Evolutionary conservation across 2,329 filamentous ascomycete genomes (phyloP).

Genomic region (Sclerotinia borealis): DNA sequence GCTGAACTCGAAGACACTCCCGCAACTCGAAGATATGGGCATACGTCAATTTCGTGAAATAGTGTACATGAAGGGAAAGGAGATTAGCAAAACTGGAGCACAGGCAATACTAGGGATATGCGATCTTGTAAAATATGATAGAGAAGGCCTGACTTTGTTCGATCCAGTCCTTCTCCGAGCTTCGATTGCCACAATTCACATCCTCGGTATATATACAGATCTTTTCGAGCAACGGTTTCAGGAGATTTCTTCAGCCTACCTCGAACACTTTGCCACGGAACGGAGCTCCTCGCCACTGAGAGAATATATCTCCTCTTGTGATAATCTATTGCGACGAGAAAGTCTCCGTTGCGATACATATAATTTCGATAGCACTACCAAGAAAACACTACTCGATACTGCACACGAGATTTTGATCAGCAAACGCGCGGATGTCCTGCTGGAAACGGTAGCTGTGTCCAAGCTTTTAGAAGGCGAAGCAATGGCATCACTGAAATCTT

Average conservation of each 20-base stretch:
- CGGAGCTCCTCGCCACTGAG: slow-evolving; percentile 59
- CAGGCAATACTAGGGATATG: slow-evolving; percentile 57
- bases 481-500: slow-evolving; percentile 61
- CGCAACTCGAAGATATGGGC: slow-evolving; percentile 75
- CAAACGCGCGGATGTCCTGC: slow-evolving; percentile 58
- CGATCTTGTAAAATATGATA: slow-evolving; percentile 67
- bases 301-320: slow-evolving; percentile 67
- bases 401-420: slow-evolving; percentile 69
- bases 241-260: slow-evolving; percentile 59
- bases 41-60: slow-evolving; percentile 66
- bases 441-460: slow-evolving; percentile 61
- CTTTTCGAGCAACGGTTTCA: slow-evolving; percentile 76
- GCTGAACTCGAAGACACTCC: slow-evolving; percentile 61
- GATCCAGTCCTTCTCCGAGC: slow-evolving; percentile 63
- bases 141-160: slow-evolving; percentile 50
- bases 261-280: slow-evolving; percentile 62
- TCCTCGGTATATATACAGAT: slow-evolving; percentile 73
- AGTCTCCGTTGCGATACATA: slow-evolving; percentile 71
- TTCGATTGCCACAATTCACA: slow-evolving; percentile 74
- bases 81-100: slow-evolving; percentile 35
- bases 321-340: slow-evolving; percentile 65
- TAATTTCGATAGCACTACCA: slow-evolving; percentile 77
- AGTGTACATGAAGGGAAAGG: slow-evolving; percentile 35
- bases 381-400: slow-evolving; percentile 65
- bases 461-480: slow-evolving; percentile 68